Conservation (phyloP, 2,329 filamentous ascomycete genomes). For the Fusarium albidum region DNA sequence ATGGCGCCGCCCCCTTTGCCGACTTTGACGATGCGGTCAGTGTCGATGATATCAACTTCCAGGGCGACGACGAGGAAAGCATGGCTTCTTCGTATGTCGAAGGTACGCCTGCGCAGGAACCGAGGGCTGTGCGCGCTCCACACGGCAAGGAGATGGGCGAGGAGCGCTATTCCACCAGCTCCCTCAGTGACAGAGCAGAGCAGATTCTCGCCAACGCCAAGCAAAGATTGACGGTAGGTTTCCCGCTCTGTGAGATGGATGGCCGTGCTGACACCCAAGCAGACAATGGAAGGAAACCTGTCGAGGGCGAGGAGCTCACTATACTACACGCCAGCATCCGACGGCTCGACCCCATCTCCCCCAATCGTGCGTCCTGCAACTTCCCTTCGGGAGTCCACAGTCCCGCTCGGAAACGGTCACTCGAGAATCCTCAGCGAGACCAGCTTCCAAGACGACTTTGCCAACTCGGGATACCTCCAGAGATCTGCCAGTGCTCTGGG, state of each 20-base stretch:
- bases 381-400: constrained; percentile 32
- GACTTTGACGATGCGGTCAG: constrained; percentile 70
- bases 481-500: constrained; percentile 72
- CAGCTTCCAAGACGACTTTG: constrained; percentile 38
- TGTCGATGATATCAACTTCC: constrained; percentile 71
- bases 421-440: constrained; percentile 46
- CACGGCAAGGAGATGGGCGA: constrained; percentile 45
- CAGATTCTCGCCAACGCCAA: constrained; percentile 94
- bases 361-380: constrained; percentile 47
- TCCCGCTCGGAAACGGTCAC: constrained; percentile 32
- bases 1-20: constrained; percentile 57
- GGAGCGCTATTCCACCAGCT: constrained; percentile 74
- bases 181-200: constrained; percentile 84
- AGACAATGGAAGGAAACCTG: constrained; percentile 95
- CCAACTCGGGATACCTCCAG: constrained; percentile 50
- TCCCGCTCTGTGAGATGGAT: background rate
- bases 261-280: constrained; percentile 28
- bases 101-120: constrained; percentile 47
- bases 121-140: constrained; percentile 15
- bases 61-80: constrained; percentile 74
- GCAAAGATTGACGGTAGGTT: constrained; percentile 80
- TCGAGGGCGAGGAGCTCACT: constrained; percentile 78
- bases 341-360: constrained; percentile 62
- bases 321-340: constrained; percentile 53
- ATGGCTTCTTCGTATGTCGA: constrained; percentile 65